Base-by-base conservation (phyloP, 1,139 yeast genomes). In the Magnusiomyces tetraspermus region DNA sequence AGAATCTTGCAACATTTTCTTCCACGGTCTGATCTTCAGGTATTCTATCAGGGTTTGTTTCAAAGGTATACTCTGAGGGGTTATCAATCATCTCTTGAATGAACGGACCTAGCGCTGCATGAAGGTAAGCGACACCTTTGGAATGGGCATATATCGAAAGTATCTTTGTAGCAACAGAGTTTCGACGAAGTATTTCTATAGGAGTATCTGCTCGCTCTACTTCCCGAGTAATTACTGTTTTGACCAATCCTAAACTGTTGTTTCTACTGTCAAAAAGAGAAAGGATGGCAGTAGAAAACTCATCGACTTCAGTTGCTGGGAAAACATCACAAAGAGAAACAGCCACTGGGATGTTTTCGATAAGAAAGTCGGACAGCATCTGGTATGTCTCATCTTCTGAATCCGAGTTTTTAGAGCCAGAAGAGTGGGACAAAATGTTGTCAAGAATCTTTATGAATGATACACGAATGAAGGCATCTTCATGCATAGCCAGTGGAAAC, bases 391-490 rank as follows among this genome's bases (percentile, higher is more conserved):
- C 67, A 23, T 61, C 58, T 44, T 66, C 66, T 21, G 26, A 13
- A 19, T 72, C 63, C 66, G 61, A 59, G 2, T 66, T 63, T 8
- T 33, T 15, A 13, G 62, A 55, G 24, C 58, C 61, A 15, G 64
- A 64, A 57, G 76, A 64, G 67, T 77, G 64, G 62, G 75, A 70
- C 62, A 82, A 78, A 66, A 80, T 85, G 53, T 82, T 80, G 1
- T 85, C 79, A 61, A 88, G 85, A 2, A 87, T 92, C 58, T 83
- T 83, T 63, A 87, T 72, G 62, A 87, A 86, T 0, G 92, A 81
- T 4, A 84, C 71, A 55, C 95, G 71, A 33, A 86, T 79, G 52
- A 80, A 77, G 22, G 71, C 68, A 62, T 85, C 85, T 41, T 77
- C 78, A 60, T 87, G 88, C 61, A 81, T 85, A 0, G 95, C 95